Base-by-base conservation (phyloP, 441 rosid species). In the Brassica balearica region DNA sequence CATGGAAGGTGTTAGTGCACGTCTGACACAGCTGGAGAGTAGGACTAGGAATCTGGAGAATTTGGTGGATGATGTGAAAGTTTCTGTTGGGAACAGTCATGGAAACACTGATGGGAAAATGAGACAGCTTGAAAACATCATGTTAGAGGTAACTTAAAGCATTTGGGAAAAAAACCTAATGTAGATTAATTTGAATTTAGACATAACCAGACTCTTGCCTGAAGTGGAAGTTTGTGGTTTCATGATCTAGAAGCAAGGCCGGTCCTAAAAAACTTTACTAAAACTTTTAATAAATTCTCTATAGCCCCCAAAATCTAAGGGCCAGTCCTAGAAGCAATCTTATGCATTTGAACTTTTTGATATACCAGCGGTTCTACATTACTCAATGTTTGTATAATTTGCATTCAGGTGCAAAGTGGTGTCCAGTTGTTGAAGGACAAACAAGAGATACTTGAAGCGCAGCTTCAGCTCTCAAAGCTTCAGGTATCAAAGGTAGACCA, bases 21-120 rank as follows among this genome's bases (percentile, higher is more conserved):
- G 95, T n/a, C 80, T 95, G 19, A 90, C 92, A 1, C 98, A 91
- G 75, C 82, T 95, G 82, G 98, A 95, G 85, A 88, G 84, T 73
- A 88, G 95, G 81, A 88, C 89, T 14, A 85, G 86, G 8, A 75
- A 82, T 77, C 87, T 94, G 2, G 97, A 94, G 89, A 81, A 75
- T 65, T 76, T 93, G 53, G 88, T 95, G 12, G 98, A 93, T 83
- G 98, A 91, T 84, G 84, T 95, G 83, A 95, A 93, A 85, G 79
- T 84, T 34, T 86, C 92, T 74, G 88, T 93, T 67, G 99, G 88
- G 53, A 89, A 86, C 84, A 88, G 87, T 85, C 86, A 91, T 0
- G 98, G 91, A 74, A 88, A 83, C 72, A 82, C 87, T 43, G 97
- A 95, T 77, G 98, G 96, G 59, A 93, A 90, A 78, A 78, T 93